Percentiles rank a stretch among this genome's conserved stretches.
Evolutionary conservation across 2,329 filamentous ascomycete species (phyloP).

Genomic region (Talaromyces atroroseus): DNA sequence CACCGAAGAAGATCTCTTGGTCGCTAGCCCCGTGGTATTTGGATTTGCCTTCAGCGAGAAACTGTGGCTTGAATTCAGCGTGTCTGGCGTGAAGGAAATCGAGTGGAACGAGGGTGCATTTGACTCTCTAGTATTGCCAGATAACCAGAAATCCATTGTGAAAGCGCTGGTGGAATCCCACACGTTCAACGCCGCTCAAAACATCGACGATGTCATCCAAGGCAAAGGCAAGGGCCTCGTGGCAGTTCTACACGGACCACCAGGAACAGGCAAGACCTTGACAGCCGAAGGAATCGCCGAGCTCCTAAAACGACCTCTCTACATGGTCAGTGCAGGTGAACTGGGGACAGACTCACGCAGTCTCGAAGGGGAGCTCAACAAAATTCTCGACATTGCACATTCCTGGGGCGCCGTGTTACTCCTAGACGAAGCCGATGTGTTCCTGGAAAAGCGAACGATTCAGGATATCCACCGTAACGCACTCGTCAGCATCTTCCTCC

Average conservation of each 20-base stretch:
- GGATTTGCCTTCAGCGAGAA: slow-evolving; percentile 87
- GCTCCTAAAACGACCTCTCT: slow-evolving; percentile 72
- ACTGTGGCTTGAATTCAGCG: slow-evolving; percentile 80
- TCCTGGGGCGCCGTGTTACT: slow-evolving; percentile 80
- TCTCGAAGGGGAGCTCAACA: slow-evolving; percentile 71
- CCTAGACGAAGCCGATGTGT: slow-evolving; percentile 80
- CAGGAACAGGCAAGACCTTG: slow-evolving; percentile 82
- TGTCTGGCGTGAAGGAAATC: slow-evolving; percentile 74
- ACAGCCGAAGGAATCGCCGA: slow-evolving; percentile 85
- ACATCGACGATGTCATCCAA: slow-evolving; percentile 75
- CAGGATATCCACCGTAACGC: slow-evolving; percentile 81
- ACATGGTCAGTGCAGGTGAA: slow-evolving; percentile 77
- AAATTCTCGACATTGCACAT: slow-evolving; percentile 79
- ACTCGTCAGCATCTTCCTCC: slow-evolving; percentile 79
- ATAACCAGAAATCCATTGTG: slow-evolving; percentile 62
- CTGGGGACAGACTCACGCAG: slow-evolving; percentile 70
- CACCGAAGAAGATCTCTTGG: slow-evolving; percentile 75
- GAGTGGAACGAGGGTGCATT: slow-evolving; percentile 81
- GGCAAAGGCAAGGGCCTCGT: slow-evolving; percentile 86
- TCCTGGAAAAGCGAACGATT: slow-evolving; percentile 75
- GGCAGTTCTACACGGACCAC: slow-evolving; percentile 74
- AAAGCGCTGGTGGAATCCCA: slow-evolving; percentile 78
- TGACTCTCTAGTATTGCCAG: slow-evolving; percentile 68
- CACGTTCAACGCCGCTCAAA: slow-evolving; percentile 73
- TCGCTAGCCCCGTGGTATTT: slow-evolving; percentile 76